phyloP scores from a whole-genome alignment of 805 yeast genomes.

The Candida coleopterorum region DNA sequence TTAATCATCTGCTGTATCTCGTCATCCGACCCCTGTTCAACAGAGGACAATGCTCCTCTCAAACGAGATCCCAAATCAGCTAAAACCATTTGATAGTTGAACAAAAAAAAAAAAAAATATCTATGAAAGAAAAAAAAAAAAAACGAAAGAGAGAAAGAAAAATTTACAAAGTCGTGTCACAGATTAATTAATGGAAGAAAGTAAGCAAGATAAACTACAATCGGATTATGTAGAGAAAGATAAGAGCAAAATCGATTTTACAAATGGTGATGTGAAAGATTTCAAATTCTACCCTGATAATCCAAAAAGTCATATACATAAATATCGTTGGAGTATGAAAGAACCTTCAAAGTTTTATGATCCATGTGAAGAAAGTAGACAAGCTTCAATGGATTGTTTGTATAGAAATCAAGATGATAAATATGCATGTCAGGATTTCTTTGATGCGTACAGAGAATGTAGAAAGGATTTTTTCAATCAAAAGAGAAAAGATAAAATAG shows the following conservation, averaged over 20 bases:
- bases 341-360: slow-evolving; percentile 83
- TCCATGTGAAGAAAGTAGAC: slow-evolving; percentile 87
- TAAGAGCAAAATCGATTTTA: slow-evolving; percentile 47
- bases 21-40: slow-evolving; percentile 35
- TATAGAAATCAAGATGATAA: slow-evolving; percentile 68
- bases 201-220: slow-evolving; percentile 1
- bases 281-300: slow-evolving; percentile 81
- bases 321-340: slow-evolving; percentile 64
- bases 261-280: slow-evolving; percentile 48
- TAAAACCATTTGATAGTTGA: slow-evolving; percentile 30
- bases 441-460: slow-evolving; percentile 91
- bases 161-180: slow-evolving; percentile 5
- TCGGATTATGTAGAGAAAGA: slow-evolving; percentile 28
- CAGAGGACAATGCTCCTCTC: slow-evolving; percentile 38
- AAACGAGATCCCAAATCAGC: slow-evolving; percentile 43
- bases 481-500: slow-evolving; percentile 29
- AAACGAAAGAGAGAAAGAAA: too few relatives aligned
- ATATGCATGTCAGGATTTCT: slow-evolving; percentile 68
- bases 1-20: slow-evolving; percentile 58
- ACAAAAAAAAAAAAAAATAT: slow-evolving; percentile 2
- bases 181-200: background rate
- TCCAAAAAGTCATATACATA: slow-evolving; percentile 70
- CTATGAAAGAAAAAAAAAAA: slow-evolving; percentile 4
- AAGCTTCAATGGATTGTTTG: slow-evolving; percentile 81
- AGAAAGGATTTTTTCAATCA: slow-evolving; percentile 50